phyloP scores from a whole-genome alignment of 2,329 filamentous ascomycete genomes.

The Aspergillus latus region DNA sequence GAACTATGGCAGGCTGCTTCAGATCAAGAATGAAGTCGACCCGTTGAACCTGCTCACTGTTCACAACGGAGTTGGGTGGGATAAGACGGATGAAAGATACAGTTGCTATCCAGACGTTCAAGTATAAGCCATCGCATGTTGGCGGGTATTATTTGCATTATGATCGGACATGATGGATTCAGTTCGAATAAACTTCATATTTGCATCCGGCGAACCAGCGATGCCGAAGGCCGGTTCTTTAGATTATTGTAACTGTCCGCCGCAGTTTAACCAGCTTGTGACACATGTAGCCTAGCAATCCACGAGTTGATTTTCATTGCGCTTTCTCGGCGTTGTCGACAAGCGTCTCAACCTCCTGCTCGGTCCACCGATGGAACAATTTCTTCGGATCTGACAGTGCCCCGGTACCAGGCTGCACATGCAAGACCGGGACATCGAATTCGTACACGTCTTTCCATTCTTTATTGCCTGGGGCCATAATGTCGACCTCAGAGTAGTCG shows the following conservation, averaged over 20 bases:
- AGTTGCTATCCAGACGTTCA: constrained; percentile 17
- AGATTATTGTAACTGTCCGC: not conserved
- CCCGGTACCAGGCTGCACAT: constrained; percentile 53
- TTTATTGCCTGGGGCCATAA: constrained; percentile 55
- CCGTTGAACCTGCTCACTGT: constrained; percentile 17
- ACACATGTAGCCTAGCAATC: not conserved
- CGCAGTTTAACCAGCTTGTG: not conserved
- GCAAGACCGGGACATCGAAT: constrained; percentile 64
- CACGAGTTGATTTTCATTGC: not conserved
- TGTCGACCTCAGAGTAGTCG: constrained; percentile 59
- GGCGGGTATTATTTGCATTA: not conserved
- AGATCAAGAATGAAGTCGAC: constrained; percentile 19
- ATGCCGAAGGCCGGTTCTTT: constrained; percentile 1
- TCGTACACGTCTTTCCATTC: constrained; percentile 63
- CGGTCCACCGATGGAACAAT: constrained; percentile 63
- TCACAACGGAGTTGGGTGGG: constrained; percentile 17
- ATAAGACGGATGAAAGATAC: constrained; percentile 13
- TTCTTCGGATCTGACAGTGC: constrained; percentile 59
- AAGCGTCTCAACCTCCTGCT: constrained; percentile 54
- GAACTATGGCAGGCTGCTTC: constrained; percentile 17
- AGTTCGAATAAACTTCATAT: not conserved
- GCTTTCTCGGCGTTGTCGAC: constrained; percentile 51
- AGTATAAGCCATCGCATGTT: not conserved
- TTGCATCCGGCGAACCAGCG: not conserved
- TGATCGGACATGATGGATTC: not conserved